phyloP scores from a whole-genome alignment of 345 rosid species.

The Boechera divaricarpa region DNA sequence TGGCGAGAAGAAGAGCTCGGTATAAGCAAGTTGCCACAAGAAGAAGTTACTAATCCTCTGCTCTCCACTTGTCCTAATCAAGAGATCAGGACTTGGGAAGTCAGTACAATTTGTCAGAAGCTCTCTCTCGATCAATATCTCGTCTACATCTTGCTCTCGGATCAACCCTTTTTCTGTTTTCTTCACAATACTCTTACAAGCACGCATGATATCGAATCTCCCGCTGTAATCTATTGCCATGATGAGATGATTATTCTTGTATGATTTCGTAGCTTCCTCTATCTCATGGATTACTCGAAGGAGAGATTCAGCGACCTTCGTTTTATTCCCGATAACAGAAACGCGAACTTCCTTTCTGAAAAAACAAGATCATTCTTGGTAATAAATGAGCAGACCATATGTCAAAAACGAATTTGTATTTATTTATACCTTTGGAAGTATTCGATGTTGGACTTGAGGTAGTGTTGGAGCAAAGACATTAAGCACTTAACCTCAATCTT shows the following conservation, averaged over 20 bases:
- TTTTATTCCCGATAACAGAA: constrained; percentile 61
- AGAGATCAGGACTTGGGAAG: constrained; percentile 63
- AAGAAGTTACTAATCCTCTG: constrained; percentile 77
- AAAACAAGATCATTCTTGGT: neutral
- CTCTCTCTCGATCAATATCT: constrained; percentile 60
- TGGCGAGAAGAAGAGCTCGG: constrained; percentile 64
- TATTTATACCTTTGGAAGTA: constrained; percentile 47
- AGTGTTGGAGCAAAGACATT: constrained; percentile 58
- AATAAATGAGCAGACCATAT: neutral
- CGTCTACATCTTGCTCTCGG: constrained; percentile 57
- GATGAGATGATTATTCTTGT: constrained; percentile 58
- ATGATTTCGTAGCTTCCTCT: constrained; percentile 55
- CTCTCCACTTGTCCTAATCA: constrained; percentile 79
- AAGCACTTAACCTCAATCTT: constrained; percentile 64
- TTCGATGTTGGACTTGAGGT: constrained; percentile 47
- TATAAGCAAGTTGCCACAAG: constrained; percentile 76
- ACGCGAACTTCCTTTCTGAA: constrained; percentile 56
- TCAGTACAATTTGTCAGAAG: constrained; percentile 61
- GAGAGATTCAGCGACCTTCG: constrained; percentile 54
- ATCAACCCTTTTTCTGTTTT: constrained; percentile 53
- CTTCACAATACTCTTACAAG: constrained; percentile 62
- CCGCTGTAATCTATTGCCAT: constrained; percentile 77
- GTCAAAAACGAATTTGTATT: neutral
- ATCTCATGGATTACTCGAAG: constrained; percentile 41
- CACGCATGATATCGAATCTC: constrained; percentile 59